Percentiles rank a stretch among this genome's conserved stretches.
phyloP scores from a whole-genome alignment of 352 stramenopile genomes.

The Thraustochytrium sp. region DNA sequence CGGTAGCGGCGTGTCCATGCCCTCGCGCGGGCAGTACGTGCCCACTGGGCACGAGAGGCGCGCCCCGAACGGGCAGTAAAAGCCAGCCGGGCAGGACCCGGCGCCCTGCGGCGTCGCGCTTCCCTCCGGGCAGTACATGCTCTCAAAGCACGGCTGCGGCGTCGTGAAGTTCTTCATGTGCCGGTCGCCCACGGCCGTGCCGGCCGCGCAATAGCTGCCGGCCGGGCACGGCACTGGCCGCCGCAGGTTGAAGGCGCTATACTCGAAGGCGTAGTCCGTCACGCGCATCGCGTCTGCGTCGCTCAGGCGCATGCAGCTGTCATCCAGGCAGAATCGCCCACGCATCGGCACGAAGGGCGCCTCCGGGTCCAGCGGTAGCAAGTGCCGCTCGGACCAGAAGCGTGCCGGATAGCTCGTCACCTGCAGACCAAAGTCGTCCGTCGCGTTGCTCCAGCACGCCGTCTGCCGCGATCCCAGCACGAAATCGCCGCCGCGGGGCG shows the following conservation, averaged over 20 bases:
- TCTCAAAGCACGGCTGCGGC: conserved; percentile 67
- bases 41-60: conserved; percentile 78
- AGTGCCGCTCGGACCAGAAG: conserved; percentile 87
- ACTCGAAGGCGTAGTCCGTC: conserved; percentile 73
- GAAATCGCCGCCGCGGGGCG: conserved; percentile 45
- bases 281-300: conserved; percentile 70
- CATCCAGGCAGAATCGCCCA: conserved; percentile 86
- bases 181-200: conserved; percentile 65
- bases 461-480: conserved; percentile 66
- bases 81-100: conserved; percentile 73
- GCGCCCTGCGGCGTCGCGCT: conserved; percentile 68
- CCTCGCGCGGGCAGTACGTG: conserved; percentile 78
- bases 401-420: conserved; percentile 66
- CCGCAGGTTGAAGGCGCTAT: conserved; percentile 68
- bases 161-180: conserved; percentile 79
- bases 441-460: conserved; percentile 90
- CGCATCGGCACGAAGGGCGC: conserved; percentile 67
- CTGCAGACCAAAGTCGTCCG: conserved; percentile 87
- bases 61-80: conserved; percentile 82
- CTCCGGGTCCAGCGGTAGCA: conserved; percentile 73
- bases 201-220: conserved; percentile 78
- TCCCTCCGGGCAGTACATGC: conserved; percentile 83
- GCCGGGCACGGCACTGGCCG: conserved; percentile 73
- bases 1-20: conserved; percentile 69
- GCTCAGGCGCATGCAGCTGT: conserved; percentile 73